phyloP scores from a whole-genome alignment of 441 rosid genomes.

The Gossypium gossypioides region DNA sequence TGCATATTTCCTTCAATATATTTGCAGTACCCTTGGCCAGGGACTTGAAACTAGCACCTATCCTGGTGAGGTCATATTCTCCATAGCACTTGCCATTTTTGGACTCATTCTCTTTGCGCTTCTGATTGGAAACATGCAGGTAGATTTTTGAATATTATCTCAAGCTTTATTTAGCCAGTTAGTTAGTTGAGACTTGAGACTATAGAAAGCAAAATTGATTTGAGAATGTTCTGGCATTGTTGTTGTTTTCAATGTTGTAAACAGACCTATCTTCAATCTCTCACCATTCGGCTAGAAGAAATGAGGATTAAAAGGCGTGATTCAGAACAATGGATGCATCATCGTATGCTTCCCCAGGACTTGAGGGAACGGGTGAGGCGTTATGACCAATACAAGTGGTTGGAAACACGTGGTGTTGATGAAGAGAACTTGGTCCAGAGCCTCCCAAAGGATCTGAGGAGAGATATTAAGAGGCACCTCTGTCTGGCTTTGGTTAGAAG shows the following conservation, averaged over 20 bases:
- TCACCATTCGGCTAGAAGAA: slow-evolving; percentile 87
- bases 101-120: slow-evolving; percentile 97
- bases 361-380: slow-evolving; percentile 85
- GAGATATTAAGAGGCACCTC: slow-evolving; percentile 92
- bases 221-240: background rate
- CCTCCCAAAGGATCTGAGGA: slow-evolving; percentile 87
- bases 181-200: background rate
- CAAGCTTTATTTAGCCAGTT: background rate
- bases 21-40: slow-evolving; percentile 88
- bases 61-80: slow-evolving; percentile 81
- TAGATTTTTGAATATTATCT: slow-evolving; percentile 13
- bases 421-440: slow-evolving; percentile 77
- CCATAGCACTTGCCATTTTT: slow-evolving; percentile 70
- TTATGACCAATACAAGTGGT: slow-evolving; percentile 94
- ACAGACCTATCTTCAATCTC: slow-evolving; percentile 96
- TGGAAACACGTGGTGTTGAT: slow-evolving; percentile 94
- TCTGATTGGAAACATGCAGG: slow-evolving; percentile 99
- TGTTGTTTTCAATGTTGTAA: slow-evolving; percentile 10
- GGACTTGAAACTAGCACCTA: slow-evolving; percentile 91
- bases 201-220: background rate
- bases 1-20: slow-evolving; percentile 5
- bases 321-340: slow-evolving; percentile 99
- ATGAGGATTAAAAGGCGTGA: slow-evolving; percentile 98
- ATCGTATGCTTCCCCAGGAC: slow-evolving; percentile 80
- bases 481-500: slow-evolving; percentile 85